A percentile compares a stretch with the other conserved stretches of the same genome.
Conservation (phyloP, 139 green algal species). For the Gonium pectorale region DNA sequence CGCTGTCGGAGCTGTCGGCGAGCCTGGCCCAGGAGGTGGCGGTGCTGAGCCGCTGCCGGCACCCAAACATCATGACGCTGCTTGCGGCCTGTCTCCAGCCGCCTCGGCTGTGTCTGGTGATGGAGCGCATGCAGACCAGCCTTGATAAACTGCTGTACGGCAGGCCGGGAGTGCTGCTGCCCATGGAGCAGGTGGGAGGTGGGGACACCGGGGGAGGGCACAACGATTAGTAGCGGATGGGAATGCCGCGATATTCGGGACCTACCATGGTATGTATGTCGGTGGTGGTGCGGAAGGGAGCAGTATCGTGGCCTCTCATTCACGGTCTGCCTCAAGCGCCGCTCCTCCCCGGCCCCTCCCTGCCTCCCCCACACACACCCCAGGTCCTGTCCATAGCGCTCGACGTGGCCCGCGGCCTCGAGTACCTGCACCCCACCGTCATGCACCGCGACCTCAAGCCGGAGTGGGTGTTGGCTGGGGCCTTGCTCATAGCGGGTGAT, state of each 20-base stretch:
- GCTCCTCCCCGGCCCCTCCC: too few species aligned
- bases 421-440: conserved; percentile 33
- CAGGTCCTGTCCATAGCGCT: conserved; percentile 24
- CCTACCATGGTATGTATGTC: too few species aligned
- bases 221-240: too few species aligned
- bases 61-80: conserved; percentile 19
- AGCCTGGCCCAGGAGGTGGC: conserved; percentile 16
- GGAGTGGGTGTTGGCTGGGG: too few species aligned
- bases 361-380: too few species aligned
- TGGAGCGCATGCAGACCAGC: conserved; percentile 29
- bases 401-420: conserved; percentile 2
- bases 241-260: too few species aligned
- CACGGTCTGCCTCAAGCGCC: too few species aligned
- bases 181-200: neutral
- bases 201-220: too few species aligned
- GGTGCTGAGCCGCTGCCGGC: neutral
- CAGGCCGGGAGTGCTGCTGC: neutral
- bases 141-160: neutral
- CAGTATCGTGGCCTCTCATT: too few species aligned
- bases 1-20: neutral
- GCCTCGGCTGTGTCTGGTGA: conserved; percentile 9
- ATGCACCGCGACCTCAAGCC: too few species aligned
- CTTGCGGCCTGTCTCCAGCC: conserved; percentile 12
- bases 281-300: too few species aligned
- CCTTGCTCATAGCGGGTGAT: too few species aligned